Percentiles rank a stretch among this genome's conserved stretches.
Conservation (phyloP, 2,329 filamentous ascomycete genomes). For the Pseudogymnoascus sp. region DNA sequence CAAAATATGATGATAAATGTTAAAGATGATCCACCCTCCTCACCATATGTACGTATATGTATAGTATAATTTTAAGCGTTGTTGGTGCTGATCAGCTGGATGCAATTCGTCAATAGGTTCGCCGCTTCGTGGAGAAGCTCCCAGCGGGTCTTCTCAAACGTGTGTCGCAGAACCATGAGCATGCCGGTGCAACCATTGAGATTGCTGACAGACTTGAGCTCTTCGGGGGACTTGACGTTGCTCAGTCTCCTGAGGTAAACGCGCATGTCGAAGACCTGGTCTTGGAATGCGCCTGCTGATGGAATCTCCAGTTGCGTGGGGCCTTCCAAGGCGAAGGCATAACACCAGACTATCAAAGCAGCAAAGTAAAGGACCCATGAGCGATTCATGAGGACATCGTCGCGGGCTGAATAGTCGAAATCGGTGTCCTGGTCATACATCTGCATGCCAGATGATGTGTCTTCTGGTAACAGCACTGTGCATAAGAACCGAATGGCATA, state of each 20-base stretch:
- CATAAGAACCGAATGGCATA: constrained; percentile 84
- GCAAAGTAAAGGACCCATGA: constrained; percentile 96
- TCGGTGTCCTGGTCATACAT: constrained; percentile 24
- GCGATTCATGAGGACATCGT: constrained; percentile 83
- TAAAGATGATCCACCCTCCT: neutral
- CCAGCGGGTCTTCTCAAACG: constrained; percentile 79
- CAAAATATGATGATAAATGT: neutral
- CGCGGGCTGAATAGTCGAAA: constrained; percentile 65
- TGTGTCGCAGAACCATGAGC: constrained; percentile 70
- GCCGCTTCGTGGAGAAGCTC: constrained; percentile 85
- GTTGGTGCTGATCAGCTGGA: constrained; percentile 38
- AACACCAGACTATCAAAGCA: constrained; percentile 86
- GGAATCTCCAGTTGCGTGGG: constrained; percentile 39
- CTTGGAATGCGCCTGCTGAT: constrained; percentile 45
- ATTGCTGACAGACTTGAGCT: constrained; percentile 62
- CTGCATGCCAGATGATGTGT: constrained; percentile 22
- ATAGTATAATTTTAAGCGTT: neutral
- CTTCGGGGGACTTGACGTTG: constrained; percentile 63
- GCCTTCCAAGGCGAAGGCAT: constrained; percentile 84
- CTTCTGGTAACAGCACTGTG: constrained; percentile 66
- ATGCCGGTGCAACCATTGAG: constrained; percentile 78
- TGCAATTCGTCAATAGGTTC: constrained; percentile 70
- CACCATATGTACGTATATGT: constrained; percentile 2
- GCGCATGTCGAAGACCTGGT: constrained; percentile 70
- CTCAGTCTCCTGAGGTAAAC: constrained; percentile 66